Evolutionary conservation across 164 flowering plant genomes (phyloP), one percentile per base, ranked within the genome.

Genomic region (Magnolia changhungtana): DNA sequence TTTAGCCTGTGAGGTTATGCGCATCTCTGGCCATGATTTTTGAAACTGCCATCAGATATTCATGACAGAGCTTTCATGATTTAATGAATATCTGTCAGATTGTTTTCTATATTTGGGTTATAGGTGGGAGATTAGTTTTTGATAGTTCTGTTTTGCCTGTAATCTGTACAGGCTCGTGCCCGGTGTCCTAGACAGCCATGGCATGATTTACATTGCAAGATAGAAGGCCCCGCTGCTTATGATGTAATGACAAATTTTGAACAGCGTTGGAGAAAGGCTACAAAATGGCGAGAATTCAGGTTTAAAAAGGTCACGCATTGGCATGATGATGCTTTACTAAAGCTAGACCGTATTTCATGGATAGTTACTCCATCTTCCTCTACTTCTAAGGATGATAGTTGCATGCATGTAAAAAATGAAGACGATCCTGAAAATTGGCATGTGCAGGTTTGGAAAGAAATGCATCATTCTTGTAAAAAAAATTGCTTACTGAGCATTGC

Each of bases 161-260:
- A 49, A 69, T 51, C 61, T 79, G 72, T 78, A 66, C 80, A 88
- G 90, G 71, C 82, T 55, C 76, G 74, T 55, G 31, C 78, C 74
- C 76, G 72, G 75, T 83, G 88, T 71, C 97, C 97, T 13, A 87
- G 97, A 79, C 88, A 91, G 82, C 97, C 97, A 59, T 92, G 97
- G 97, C 97, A 92, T 85, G 97, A 92, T 78, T 76, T 92, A 59
- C 97, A 92, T 75, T 92, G 94, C 79, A 89, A 84, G 79, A 81
- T 91, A 65, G 95, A 92, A 65, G 97, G 95, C 8, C 95, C 95
- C 63, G 97, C 97, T 76, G 97, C 94, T 58, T 86, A 90, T 84
- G 97, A 92, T 80, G 78, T 91, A 51, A 59, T 91, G 76, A 87
- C 76, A 52, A 92, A 92, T 78, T 92, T 91, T 81, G 94, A 90